A percentile compares a stretch with the other conserved stretches of the same genome.
Conservation (phyloP, 1,284 basidiomycete species). For the Tilletia horrida region DNA sequence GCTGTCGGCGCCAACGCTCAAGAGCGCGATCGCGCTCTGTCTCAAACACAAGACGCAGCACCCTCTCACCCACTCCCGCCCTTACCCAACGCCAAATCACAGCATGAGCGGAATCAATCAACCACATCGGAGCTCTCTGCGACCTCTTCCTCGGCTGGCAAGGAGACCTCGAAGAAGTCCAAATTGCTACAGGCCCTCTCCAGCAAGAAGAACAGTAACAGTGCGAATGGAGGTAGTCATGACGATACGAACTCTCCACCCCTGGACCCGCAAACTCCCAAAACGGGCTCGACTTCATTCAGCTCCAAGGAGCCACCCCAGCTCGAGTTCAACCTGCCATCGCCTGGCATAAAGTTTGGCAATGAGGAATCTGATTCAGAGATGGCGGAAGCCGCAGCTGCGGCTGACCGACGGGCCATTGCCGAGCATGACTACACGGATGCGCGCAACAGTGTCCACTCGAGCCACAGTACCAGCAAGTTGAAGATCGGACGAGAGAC, state of each 20-base stretch:
- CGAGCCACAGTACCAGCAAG: too few relatives aligned
- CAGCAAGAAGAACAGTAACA: conserved; percentile 7
- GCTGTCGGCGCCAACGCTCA: not conserved
- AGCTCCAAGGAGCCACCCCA: conserved; percentile 24
- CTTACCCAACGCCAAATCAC: conserved; percentile 17
- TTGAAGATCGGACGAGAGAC: too few relatives aligned
- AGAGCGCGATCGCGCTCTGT: not conserved
- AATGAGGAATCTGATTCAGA: conserved; percentile 17
- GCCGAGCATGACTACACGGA: not conserved
- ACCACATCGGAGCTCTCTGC: conserved; percentile 30
- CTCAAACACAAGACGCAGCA: not conserved
- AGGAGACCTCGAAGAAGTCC: too few relatives aligned
- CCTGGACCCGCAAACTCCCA: too few relatives aligned
- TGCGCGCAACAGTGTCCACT: too few relatives aligned
- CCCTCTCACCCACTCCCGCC: not conserved
- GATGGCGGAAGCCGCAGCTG: conserved; percentile 25
- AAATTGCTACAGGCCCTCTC: conserved; percentile 19
- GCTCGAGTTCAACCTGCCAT: conserved; percentile 32
- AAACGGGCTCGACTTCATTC: too few relatives aligned
- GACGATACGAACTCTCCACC: too few relatives aligned
- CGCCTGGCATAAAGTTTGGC: conserved; percentile 28
- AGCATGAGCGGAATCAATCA: conserved; percentile 28
- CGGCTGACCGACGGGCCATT: conserved; percentile 19
- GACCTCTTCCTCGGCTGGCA: not conserved
- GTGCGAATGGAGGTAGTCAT: not conserved